Evolutionary conservation across 345 rosid species (phyloP).

Genomic region (Laguncularia racemosa): DNA sequence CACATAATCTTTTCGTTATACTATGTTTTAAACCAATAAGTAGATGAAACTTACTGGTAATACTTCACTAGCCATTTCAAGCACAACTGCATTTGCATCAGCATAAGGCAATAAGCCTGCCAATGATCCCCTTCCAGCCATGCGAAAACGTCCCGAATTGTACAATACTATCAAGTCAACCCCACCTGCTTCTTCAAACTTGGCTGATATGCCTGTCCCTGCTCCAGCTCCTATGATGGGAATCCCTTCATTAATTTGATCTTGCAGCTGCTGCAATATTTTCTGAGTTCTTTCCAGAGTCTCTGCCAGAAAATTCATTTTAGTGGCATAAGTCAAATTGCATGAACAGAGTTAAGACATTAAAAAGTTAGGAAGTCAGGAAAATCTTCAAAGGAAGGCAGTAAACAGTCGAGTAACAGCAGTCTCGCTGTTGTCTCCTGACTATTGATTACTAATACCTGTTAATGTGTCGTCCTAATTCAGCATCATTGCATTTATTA

Average conservation of each 20-base stretch:
- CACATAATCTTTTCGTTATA: too few relatives aligned
- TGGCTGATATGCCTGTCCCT: conserved; percentile 96
- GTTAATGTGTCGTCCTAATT: too few relatives aligned
- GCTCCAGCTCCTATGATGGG: conserved; percentile 98
- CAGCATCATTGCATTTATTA: too few relatives aligned
- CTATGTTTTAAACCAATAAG: background rate
- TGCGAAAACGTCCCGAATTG: conserved; percentile 93
- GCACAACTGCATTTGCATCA: conserved; percentile 84
- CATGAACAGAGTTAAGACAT: background rate
- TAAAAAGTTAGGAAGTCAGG: background rate
- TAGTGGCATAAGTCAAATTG: conserved; percentile 1
- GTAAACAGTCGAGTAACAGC: too few relatives aligned
- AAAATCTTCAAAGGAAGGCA: too few relatives aligned
- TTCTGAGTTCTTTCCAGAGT: conserved; percentile 59
- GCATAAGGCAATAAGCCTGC: conserved; percentile 92
- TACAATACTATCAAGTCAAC: conserved; percentile 81
- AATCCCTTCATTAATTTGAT: conserved; percentile 56
- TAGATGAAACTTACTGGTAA: conserved; percentile 56
- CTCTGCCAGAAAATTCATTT: conserved; percentile 36
- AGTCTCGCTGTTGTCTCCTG: too few relatives aligned
- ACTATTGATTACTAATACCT: too few relatives aligned
- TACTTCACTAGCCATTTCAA: conserved; percentile 96
- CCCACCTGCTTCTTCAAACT: conserved; percentile 98
- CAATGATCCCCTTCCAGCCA: conserved; percentile 98
- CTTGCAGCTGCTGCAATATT: conserved; percentile 57